phyloP scores from a whole-genome alignment of 192 early-diverging fungal genomes.

The Backusella sp. region DNA sequence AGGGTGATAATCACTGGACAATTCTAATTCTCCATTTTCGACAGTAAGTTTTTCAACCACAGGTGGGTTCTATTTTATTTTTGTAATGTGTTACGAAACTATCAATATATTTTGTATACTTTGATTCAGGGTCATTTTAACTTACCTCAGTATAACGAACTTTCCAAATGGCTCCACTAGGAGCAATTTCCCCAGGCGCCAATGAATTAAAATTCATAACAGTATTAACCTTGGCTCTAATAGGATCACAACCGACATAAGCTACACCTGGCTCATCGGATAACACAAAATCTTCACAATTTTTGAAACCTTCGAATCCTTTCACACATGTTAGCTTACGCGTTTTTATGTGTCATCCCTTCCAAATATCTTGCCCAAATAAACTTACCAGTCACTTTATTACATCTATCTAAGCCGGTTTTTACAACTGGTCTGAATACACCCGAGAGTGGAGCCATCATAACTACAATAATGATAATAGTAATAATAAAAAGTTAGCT shows the following conservation, averaged over 20 bases:
- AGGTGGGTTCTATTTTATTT: neutral
- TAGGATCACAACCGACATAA: slow-evolving; percentile 23
- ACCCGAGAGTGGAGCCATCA: neutral
- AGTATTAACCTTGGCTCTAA: slow-evolving; percentile 15
- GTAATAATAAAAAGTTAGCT: neutral
- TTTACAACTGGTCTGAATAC: neutral
- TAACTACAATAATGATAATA: neutral
- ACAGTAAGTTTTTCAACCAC: neutral
- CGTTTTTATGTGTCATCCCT: neutral
- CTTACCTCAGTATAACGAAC: slow-evolving; percentile 16
- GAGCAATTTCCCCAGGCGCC: neutral
- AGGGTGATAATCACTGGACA: slow-evolving; percentile 21
- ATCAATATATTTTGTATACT: neutral
- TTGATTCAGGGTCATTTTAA: neutral
- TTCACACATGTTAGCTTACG: neutral
- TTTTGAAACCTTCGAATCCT: neutral
- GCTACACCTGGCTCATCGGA: slow-evolving; percentile 4
- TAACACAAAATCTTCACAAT: slow-evolving; percentile 19
- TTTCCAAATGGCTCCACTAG: slow-evolving; percentile 16
- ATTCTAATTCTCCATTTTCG: neutral
- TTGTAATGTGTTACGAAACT: neutral
- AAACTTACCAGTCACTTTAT: slow-evolving; percentile 6
- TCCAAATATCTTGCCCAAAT: neutral
- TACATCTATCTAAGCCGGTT: neutral
- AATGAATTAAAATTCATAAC: slow-evolving; percentile 21